Conservation (phyloP, 2,329 filamentous ascomycete species). For the Harringtonia lauricola region DNA sequence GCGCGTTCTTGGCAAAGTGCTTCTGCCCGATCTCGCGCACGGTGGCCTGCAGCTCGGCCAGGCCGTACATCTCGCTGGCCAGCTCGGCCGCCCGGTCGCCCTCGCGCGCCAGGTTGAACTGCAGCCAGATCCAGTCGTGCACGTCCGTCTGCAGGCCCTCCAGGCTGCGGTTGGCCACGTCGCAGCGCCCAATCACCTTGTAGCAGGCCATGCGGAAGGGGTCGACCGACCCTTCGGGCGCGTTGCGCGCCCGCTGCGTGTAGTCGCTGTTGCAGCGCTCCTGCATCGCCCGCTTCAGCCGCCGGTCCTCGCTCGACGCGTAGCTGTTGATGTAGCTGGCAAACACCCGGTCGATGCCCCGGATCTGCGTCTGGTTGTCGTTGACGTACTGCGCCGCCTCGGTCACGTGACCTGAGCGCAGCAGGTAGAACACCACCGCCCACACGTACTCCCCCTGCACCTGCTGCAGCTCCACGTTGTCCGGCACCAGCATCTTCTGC, state of each 20-base stretch:
- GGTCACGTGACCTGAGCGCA: constrained; percentile 71
- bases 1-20: constrained; percentile 73
- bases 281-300: constrained; percentile 68
- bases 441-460: constrained; percentile 78
- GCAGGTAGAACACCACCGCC: constrained; percentile 86
- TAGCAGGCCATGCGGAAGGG: constrained; percentile 96
- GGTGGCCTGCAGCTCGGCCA: constrained; percentile 61
- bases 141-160: constrained; percentile 53
- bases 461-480: constrained; percentile 70
- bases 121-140: constrained; percentile 63
- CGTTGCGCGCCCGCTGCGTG: constrained; percentile 71
- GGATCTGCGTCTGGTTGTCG: constrained; percentile 67
- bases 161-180: constrained; percentile 52
- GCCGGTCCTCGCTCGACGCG: constrained; percentile 62
- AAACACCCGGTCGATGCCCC: constrained; percentile 84
- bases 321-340: constrained; percentile 79
- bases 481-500: constrained; percentile 73
- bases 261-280: constrained; percentile 87
- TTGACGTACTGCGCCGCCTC: constrained; percentile 85
- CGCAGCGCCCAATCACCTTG: constrained; percentile 83
- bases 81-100: constrained; percentile 52
- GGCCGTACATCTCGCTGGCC: constrained; percentile 53
- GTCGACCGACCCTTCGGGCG: constrained; percentile 77
- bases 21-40: constrained; percentile 83
- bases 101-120: constrained; percentile 59